These are phyloP conservation scores for Botrytis cinerea DNA, from an alignment of 2,329 filamentous ascomycete genomes.

Conservation along the genomic window DNA sequence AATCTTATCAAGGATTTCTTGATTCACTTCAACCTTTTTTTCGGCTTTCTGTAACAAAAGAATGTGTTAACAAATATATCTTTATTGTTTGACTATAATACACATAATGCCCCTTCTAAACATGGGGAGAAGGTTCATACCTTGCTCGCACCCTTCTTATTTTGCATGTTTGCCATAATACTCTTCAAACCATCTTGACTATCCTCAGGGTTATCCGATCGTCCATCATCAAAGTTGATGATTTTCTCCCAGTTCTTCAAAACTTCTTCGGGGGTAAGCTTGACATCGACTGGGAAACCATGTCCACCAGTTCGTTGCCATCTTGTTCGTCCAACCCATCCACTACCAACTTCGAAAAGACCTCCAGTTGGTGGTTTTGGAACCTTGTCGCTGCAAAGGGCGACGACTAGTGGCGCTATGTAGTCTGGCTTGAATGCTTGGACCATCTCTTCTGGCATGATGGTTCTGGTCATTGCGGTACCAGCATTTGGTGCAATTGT, in stretches of 20 bases:
- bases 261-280: constrained; percentile 83
- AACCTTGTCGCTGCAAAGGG: constrained; percentile 82
- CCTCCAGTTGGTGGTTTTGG: constrained; percentile 82
- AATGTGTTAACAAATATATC: constrained; percentile 35
- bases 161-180: constrained; percentile 80
- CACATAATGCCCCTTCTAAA: constrained; percentile 26
- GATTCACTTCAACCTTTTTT: constrained; percentile 47
- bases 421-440: constrained; percentile 99
- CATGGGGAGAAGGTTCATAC: constrained; percentile 51
- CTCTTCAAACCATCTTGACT: constrained; percentile 75
- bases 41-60: constrained; percentile 38
- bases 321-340: constrained; percentile 87
- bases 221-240: constrained; percentile 81
- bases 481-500: constrained; percentile 97
- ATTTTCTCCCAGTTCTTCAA: constrained; percentile 75
- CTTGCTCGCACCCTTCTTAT: constrained; percentile 61
- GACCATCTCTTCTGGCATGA: constrained; percentile 95
- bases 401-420: constrained; percentile 88
- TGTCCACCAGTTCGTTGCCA: constrained; percentile 92
- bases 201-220: constrained; percentile 83
- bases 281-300: constrained; percentile 85
- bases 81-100: constrained; percentile 36
- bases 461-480: constrained; percentile 89
- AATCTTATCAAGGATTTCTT: constrained; percentile 73
- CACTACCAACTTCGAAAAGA: constrained; percentile 92